Evolutionary conservation across 2,329 filamentous ascomycete species (phyloP), one percentile per base, ranked within the genome.

Genomic region (Drechslerella stenobrocha): DNA sequence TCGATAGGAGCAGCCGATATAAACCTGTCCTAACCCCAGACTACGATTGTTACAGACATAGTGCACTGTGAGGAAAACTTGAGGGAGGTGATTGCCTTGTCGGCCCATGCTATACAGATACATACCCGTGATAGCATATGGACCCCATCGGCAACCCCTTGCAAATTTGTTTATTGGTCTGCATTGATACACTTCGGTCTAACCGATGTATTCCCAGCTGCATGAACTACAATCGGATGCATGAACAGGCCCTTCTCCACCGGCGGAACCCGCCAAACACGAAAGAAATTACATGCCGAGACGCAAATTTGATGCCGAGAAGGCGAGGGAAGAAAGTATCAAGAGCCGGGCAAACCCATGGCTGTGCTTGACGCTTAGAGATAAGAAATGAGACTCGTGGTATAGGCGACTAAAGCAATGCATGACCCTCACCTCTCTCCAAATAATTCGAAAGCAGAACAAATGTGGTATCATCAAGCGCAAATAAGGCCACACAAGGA

Each of bases 361-460:
- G n/a, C n/a, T n/a, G n/a, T n/a, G n/a, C n/a, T n/a, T 48, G 48
- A 48, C 28, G 34, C 34, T 37, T 13, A 37, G 22, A 5, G 8
- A 18, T 13, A 35, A 26, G 53, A 18, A 46, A 37, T 18, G 32
- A 44, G 44, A 57, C 13, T 28, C n/a, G 44, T 42, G 44, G 13
- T 51, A 44, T 52, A 42, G 40, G 35, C 44, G 24, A 24, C 22
- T 44, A 64, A 59, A 30, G 18, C 20, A 47, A 69, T 44, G 37
- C 47, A 40, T 46, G 67, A 32, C 20, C 34, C 13, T 26, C 35
- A 37, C 45, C 35, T 44, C 47, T 50, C 48, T 30, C 45, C 42
- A 37, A 30, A 50, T 35, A 52, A 20, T 45, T 35, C 35, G 37
- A 42, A 47, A 56, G 30, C 47, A 24, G 22, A 15, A 35, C 52